Percentiles rank a stretch among this genome's conserved stretches.
These are phyloP conservation scores for Hippophae tibetana DNA, from an alignment of 306 rosid genomes.

Conservation along the genomic window DNA sequence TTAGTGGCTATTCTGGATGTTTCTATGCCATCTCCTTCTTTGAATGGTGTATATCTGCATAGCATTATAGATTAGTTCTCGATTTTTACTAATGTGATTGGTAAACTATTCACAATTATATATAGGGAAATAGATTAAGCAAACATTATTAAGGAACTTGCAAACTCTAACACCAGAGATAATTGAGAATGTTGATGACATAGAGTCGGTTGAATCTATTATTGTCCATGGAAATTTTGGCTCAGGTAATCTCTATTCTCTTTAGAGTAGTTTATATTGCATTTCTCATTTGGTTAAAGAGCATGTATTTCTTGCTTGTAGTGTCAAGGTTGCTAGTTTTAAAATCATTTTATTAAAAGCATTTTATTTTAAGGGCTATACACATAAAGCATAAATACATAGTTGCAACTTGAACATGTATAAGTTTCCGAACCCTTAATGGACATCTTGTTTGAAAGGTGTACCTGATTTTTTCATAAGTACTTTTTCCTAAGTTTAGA, in stretches of 20 bases:
- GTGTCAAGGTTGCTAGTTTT: too few species aligned
- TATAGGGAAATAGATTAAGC: slow-evolving; percentile 37
- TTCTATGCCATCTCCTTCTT: slow-evolving; percentile 79
- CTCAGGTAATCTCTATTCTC: slow-evolving; percentile 35
- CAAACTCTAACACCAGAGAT: slow-evolving; percentile 69
- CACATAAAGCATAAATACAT: too few species aligned
- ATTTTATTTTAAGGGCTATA: too few species aligned
- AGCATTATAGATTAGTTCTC: slow-evolving; percentile 1
- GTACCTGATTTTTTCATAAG: too few species aligned
- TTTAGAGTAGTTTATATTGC: too few species aligned
- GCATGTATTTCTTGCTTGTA: too few species aligned
- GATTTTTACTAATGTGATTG: slow-evolving; percentile 15
- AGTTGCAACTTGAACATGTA: too few species aligned
- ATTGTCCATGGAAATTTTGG: slow-evolving; percentile 64
- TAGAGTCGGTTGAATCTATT: slow-evolving; percentile 54
- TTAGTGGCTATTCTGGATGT: slow-evolving; percentile 23
- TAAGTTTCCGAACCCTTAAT: too few species aligned
- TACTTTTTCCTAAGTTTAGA: neutral
- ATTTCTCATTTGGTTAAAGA: too few species aligned
- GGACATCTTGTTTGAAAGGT: too few species aligned
- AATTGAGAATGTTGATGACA: slow-evolving; percentile 48
- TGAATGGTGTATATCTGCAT: slow-evolving; percentile 37
- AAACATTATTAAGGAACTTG: slow-evolving; percentile 41
- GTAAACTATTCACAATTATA: slow-evolving; percentile 22
- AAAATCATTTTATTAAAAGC: too few species aligned